Conservation (phyloP, 306 rosid genomes). For the Leucaena leucocephala region DNA sequence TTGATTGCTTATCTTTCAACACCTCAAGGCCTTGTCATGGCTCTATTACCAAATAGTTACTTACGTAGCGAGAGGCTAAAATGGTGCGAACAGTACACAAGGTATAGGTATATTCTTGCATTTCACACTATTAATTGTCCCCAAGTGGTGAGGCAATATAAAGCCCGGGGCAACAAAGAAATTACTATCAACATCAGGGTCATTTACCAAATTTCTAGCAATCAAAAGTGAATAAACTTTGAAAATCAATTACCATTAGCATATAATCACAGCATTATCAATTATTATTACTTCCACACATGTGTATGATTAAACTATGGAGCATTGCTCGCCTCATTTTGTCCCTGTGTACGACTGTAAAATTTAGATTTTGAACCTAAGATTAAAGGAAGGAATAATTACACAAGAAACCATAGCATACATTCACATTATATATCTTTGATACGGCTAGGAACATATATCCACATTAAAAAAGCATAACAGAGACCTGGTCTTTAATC, state of each 20-base stretch:
- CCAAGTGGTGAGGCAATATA: not conserved
- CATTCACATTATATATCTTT: not conserved
- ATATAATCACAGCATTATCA: not conserved
- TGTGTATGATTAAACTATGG: no score
- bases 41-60: conserved; percentile 20
- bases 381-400: not conserved
- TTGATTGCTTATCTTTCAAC: conserved; percentile 1
- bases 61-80: conserved; percentile 15
- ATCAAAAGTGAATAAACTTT: conserved; percentile 17
- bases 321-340: no score
- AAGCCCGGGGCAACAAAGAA: conserved; percentile 12
- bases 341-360: not conserved
- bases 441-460: not conserved
- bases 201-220: conserved; percentile 23
- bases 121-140: conserved; percentile 10
- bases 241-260: not conserved
- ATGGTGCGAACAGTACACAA: conserved; percentile 3
- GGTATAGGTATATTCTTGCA: conserved; percentile 6
- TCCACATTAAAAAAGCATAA: conserved; percentile 2
- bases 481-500: conserved; percentile 87
- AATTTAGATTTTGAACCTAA: not conserved
- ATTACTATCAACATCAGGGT: conserved; percentile 8
- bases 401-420: not conserved
- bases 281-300: not conserved
- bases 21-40: conserved; percentile 20